Evolutionary conservation across 768 basidiomycete genomes (phyloP).

Genomic region (Mrakia gelida): DNA sequence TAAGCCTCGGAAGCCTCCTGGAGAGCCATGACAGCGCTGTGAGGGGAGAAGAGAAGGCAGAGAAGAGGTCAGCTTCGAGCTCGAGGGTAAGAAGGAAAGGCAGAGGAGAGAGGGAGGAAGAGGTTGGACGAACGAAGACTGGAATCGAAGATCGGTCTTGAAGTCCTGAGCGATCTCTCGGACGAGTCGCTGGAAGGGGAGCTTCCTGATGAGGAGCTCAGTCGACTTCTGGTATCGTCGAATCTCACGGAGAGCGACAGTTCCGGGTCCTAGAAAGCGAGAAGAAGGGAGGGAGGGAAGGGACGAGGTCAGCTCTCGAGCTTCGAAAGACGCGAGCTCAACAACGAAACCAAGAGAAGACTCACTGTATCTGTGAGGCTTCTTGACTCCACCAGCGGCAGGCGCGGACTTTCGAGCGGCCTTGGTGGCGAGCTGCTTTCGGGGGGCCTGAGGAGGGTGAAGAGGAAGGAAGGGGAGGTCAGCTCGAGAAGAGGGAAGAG

Average conservation of each 20-base stretch:
- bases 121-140: conserved; percentile 52
- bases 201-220: conserved; percentile 54
- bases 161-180: conserved; percentile 79
- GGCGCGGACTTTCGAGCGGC: conserved; percentile 43
- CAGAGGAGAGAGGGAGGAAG: conserved; percentile 39
- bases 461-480: background rate
- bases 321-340: background rate
- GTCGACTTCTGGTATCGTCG: conserved; percentile 83
- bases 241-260: conserved; percentile 98
- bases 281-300: conserved; percentile 51
- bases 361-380: conserved; percentile 39
- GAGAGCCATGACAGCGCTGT: conserved; percentile 58
- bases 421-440: conserved; percentile 43
- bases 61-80: too few relatives aligned
- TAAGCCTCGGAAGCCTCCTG: conserved; percentile 66
- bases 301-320: background rate
- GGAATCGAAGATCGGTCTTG: conserved; percentile 73
- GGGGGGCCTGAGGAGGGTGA: conserved; percentile 21
- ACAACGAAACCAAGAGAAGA: background rate
- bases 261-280: conserved; percentile 54
- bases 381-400: conserved; percentile 67
- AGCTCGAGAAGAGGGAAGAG: background rate
- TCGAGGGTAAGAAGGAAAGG: too few relatives aligned
- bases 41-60: conserved; percentile 43
- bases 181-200: conserved; percentile 65